phyloP scores from a whole-genome alignment of 73 alveolate genomes.

The Breviolum minutum region DNA sequence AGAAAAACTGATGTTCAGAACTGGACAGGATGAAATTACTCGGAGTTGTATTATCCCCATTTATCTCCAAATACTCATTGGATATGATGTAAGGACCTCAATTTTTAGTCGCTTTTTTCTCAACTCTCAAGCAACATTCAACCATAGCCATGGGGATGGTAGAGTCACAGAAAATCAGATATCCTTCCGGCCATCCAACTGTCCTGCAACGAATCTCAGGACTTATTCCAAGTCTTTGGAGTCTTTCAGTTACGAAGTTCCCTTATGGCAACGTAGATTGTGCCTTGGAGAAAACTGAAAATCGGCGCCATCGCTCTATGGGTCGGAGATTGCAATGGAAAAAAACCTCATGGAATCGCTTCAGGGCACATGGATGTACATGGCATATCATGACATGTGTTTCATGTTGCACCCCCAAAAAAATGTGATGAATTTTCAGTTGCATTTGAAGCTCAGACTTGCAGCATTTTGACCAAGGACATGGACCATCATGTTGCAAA shows the following conservation, averaged over 20 bases:
- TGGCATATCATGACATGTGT: too few relatives aligned
- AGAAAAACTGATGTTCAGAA: neutral
- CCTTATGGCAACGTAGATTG: conserved; percentile 1
- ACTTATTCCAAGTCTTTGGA: conserved; percentile 29
- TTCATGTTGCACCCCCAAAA: conserved; percentile 6
- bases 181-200: too few relatives aligned
- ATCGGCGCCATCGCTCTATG: too few relatives aligned
- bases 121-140: too few relatives aligned
- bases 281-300: neutral
- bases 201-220: neutral
- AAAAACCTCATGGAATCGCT: neutral
- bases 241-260: neutral
- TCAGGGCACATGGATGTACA: neutral
- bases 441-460: neutral
- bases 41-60: too few relatives aligned
- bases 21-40: too few relatives aligned
- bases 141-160: too few relatives aligned
- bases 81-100: too few relatives aligned
- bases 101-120: too few relatives aligned
- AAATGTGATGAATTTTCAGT: neutral
- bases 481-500: conserved; percentile 88
- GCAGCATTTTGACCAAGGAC: neutral
- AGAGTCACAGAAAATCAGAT: too few relatives aligned
- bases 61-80: too few relatives aligned
- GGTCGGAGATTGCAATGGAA: too few relatives aligned